Evolutionary conservation across 2,329 filamentous ascomycete genomes (phyloP).

Genomic region (Stromatinia cepivora): DNA sequence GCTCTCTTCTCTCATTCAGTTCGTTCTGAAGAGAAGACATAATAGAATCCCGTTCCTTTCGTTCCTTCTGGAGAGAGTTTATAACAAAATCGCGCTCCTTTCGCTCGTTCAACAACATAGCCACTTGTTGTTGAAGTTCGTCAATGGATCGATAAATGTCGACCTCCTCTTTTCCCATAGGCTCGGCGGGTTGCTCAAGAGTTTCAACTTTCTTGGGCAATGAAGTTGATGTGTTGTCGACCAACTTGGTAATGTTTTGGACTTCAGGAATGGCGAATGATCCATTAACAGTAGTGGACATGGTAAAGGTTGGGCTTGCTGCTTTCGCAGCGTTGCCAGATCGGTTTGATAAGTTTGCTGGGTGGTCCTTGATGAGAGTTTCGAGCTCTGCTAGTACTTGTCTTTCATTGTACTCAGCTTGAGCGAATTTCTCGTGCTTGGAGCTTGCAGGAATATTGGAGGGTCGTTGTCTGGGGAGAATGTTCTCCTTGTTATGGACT

Average conservation of each 20-base stretch:
- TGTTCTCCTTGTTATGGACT: slow-evolving; percentile 30
- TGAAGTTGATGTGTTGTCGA: slow-evolving; percentile 13
- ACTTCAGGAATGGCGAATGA: slow-evolving; percentile 16
- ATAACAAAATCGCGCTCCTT: slow-evolving; percentile 12
- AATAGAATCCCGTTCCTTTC: slow-evolving; percentile 1
- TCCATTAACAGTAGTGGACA: slow-evolving; percentile 13
- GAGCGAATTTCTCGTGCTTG: slow-evolving; percentile 2
- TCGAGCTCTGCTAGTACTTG: slow-evolving; percentile 16
- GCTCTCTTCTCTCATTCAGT: background rate
- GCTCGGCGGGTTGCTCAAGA: slow-evolving; percentile 1
- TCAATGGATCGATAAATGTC: slow-evolving; percentile 16
- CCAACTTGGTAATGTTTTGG: slow-evolving; percentile 16
- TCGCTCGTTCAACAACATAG: slow-evolving; percentile 14
- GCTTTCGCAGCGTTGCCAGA: slow-evolving; percentile 11
- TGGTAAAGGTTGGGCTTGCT: slow-evolving; percentile 16
- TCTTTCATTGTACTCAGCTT: slow-evolving; percentile 20
- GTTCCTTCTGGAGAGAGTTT: background rate
- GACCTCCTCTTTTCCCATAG: slow-evolving; percentile 16
- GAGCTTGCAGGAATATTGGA: background rate
- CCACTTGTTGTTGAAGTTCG: slow-evolving; percentile 17
- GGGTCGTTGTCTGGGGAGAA: slow-evolving; percentile 26
- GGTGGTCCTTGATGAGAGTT: slow-evolving; percentile 16
- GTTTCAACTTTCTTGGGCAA: slow-evolving; percentile 3
- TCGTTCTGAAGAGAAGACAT: slow-evolving; percentile 9
- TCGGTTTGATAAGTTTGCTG: slow-evolving; percentile 6